Evolutionary conservation across 1,284 basidiomycete species (phyloP), one percentile per base, ranked within the genome.

Genomic region (Rhodotorula sp.): DNA sequence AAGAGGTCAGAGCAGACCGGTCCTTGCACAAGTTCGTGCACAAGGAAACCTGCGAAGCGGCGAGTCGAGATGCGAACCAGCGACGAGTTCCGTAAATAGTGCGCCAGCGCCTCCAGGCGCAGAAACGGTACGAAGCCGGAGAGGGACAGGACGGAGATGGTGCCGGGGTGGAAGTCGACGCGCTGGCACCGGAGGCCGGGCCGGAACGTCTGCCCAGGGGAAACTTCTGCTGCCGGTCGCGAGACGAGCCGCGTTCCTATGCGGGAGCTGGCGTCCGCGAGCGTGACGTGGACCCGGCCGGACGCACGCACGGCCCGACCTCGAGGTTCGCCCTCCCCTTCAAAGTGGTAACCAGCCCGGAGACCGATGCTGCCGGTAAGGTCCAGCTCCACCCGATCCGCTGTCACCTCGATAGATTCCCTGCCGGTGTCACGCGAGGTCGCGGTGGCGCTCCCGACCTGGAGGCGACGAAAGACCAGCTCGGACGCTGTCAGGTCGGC

Each of bases 401-500:
- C 66, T 10, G 57, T 21, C 23, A 71, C 31, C 5, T 26, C 31
- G 34, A 73, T 45, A 4, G 68, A 45, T n/a, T 68, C 58, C 19
- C 69, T 49, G 10, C 48, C 52, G 26, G 63, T 21, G 47, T 73
- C 72, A 2, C 55, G 34, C n/a, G 55, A 64, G 12, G 26, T 34
- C 26, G 60, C 56, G 21, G 58, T 61, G 2, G 63, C 54, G 2
- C 31, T 38, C 21, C 45, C 52, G 58, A 73, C 38, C 12, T 59
- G 26, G 15, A 73, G 48, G 5, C 16, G 50, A 34, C 50, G 48
- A 31, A 68, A 70, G 23, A 70, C 64, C 61, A 68, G 56, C 21
- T 73, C 72, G 28, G 60, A 63, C 12, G 72, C 55, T 7, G 66
- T 58, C 15, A 69, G 34, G 31, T 67, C 69, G 57, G 66, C 34